Conservation (phyloP, 208 protist species). For the Vickermania ingenoplastis region DNA sequence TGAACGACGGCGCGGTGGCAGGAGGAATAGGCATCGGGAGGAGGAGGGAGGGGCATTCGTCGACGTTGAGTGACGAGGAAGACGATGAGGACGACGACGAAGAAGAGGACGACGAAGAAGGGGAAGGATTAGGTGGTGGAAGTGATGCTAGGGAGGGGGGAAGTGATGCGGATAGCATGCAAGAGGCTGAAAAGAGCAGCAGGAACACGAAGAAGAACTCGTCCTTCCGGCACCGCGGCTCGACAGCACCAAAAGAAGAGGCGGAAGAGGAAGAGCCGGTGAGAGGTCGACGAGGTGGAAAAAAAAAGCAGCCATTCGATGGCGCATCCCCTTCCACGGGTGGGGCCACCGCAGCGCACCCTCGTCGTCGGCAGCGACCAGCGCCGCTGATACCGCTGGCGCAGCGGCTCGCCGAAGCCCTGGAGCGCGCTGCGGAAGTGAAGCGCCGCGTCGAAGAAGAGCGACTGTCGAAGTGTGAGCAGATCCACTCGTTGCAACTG, state of each 20-base stretch:
- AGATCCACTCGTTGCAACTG: not conserved
- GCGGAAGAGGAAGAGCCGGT: not conserved
- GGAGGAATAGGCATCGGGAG: not conserved
- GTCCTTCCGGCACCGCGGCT: too few species aligned
- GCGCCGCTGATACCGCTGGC: slow-evolving; percentile 43
- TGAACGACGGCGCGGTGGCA: not conserved
- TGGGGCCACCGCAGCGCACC: slow-evolving; percentile 12
- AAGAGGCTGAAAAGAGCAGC: too few species aligned
- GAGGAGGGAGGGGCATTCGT: not conserved
- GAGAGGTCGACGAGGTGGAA: not conserved
- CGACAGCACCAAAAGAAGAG: slow-evolving; percentile 5
- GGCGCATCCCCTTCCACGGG: slow-evolving; percentile 1
- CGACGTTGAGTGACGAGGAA: not conserved
- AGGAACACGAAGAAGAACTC: too few species aligned
- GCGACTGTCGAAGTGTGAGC: not conserved
- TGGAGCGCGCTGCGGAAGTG: slow-evolving; percentile 24
- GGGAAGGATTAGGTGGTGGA: not conserved
- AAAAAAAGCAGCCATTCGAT: slow-evolving; percentile 1
- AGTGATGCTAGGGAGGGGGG: slow-evolving; percentile 1
- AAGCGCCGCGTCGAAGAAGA: slow-evolving; percentile 5
- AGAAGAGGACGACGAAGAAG: not conserved
- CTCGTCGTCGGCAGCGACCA: slow-evolving; percentile 23
- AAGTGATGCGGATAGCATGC: too few species aligned
- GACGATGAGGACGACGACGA: not conserved
- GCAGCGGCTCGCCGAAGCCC: slow-evolving; percentile 30